Conservation (phyloP, 495 filamentous ascomycete genomes). For the Cryomyces minteri region DNA sequence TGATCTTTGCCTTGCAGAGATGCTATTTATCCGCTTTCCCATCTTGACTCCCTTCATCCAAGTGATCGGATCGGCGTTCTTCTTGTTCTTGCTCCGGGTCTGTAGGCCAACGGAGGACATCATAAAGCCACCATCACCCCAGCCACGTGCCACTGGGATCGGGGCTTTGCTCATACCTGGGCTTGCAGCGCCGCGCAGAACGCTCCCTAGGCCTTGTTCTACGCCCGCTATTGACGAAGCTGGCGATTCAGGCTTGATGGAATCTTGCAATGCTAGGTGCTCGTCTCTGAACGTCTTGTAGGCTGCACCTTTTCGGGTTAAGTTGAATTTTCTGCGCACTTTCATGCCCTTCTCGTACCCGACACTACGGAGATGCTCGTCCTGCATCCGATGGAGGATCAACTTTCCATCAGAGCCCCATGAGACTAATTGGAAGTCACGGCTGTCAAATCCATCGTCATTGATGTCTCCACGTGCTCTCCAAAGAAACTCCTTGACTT, state of each 20-base stretch:
- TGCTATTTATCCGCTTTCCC: slow-evolving; percentile 1
- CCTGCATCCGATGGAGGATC: slow-evolving; percentile 55
- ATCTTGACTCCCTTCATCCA: slow-evolving; percentile 96
- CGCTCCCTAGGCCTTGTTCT: not conserved
- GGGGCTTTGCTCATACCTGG: not conserved
- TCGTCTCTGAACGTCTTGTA: slow-evolving; percentile 60
- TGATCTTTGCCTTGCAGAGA: slow-evolving; percentile 1
- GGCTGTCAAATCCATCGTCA: slow-evolving; percentile 58
- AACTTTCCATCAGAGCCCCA: slow-evolving; percentile 81
- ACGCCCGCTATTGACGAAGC: no score
- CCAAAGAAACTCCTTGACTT: slow-evolving; percentile 92
- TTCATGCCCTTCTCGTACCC: slow-evolving; percentile 56
- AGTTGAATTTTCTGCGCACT: slow-evolving; percentile 42
- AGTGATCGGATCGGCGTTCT: slow-evolving; percentile 56
- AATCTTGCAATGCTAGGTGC: not conserved
- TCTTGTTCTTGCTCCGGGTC: slow-evolving; percentile 12
- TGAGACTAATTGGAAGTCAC: slow-evolving; percentile 85
- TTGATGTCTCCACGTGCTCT: slow-evolving; percentile 47
- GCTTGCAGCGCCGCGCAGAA: not conserved
- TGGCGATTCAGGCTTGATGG: no score
- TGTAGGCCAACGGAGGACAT: not conserved
- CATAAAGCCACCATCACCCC: not conserved
- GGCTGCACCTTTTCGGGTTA: slow-evolving; percentile 66
- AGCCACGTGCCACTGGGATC: not conserved
- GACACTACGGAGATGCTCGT: slow-evolving; percentile 44